Evolutionary conservation across 1,284 basidiomycete species (phyloP), one percentile per base, ranked within the genome.

Genomic region (Porphyrellus sp.): DNA sequence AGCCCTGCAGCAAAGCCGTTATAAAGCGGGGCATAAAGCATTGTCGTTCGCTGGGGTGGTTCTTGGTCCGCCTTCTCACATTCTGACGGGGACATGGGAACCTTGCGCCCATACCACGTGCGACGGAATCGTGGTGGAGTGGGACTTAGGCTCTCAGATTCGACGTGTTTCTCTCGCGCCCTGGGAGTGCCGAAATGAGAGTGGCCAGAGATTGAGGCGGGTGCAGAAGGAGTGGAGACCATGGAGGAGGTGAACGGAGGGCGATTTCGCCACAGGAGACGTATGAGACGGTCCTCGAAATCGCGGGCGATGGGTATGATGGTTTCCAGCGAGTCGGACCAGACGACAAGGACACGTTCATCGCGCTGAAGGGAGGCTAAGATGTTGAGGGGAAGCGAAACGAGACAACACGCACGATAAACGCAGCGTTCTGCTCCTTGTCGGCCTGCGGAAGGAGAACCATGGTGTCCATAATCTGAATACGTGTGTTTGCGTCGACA

Each of bases 401-500:
- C 7, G 28, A 16, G 37, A 25, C 5, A 12, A 48, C 8, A 79
- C 83, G 64, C 64, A 86, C 85, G 60, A 93, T 80, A 64, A 93
- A 93, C 12, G 89, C 89, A 16, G 86, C 91, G 59, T 84, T 85
- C 64, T 93, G 90, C 56, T 91, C 88, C 72, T 89, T 90, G 63
- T 91, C 82, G 6, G 89, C 91, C 35, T 79, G 76, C 5, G 85
- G 85, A 28, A 93, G 80, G 58, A 83, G 76, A 49, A 80, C 74
- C 70, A 91, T 84, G 45, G 78, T 80, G 56, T 86, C 80, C 45
- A 89, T 63, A 55, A 89, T 76, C 64, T 89, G 86, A 46, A 89
- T 87, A 56, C 85, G 80, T 5, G 85, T 88, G 59, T 84, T 80
- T 31, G 75, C 70, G 65, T 88, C 85, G 60, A 89, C 79, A 65